phyloP scores from a whole-genome alignment of 768 basidiomycete genomes.

The Phanerodontia chrysosporium region DNA sequence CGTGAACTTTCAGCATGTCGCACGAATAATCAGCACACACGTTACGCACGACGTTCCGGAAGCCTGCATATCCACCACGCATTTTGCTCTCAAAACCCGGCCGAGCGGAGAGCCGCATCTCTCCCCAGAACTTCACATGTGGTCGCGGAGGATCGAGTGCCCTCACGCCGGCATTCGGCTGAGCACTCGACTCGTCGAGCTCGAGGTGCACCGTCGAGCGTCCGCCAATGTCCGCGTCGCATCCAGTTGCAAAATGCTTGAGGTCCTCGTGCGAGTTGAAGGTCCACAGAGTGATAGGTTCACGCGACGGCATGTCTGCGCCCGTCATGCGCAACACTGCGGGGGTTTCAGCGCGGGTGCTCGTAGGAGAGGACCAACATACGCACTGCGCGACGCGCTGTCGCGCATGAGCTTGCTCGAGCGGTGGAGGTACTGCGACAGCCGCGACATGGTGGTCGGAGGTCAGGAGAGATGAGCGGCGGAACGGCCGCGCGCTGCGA shows the following conservation, averaged over 20 bases:
- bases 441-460: conserved; percentile 20
- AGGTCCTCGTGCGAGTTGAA: conserved; percentile 61
- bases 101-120: conserved; percentile 68
- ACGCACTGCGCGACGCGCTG: conserved; percentile 38
- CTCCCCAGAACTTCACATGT: conserved; percentile 75
- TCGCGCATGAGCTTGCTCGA: conserved; percentile 36
- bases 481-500: neutral
- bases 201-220: conserved; percentile 75
- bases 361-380: conserved; percentile 1
- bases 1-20: neutral
- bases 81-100: conserved; percentile 64
- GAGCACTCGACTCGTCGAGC: conserved; percentile 50
- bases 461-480: neutral
- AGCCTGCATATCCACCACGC: conserved; percentile 86
- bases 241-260: conserved; percentile 68
- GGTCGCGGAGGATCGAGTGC: conserved; percentile 26
- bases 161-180: conserved; percentile 8
- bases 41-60: conserved; percentile 68
- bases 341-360: neutral
- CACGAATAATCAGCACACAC: neutral
- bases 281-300: conserved; percentile 60
- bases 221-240: conserved; percentile 87
- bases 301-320: conserved; percentile 55
- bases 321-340: conserved; percentile 76
- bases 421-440: conserved; percentile 32